Conservation (phyloP, 257 asterid genomes). For the Misopates orontium region DNA sequence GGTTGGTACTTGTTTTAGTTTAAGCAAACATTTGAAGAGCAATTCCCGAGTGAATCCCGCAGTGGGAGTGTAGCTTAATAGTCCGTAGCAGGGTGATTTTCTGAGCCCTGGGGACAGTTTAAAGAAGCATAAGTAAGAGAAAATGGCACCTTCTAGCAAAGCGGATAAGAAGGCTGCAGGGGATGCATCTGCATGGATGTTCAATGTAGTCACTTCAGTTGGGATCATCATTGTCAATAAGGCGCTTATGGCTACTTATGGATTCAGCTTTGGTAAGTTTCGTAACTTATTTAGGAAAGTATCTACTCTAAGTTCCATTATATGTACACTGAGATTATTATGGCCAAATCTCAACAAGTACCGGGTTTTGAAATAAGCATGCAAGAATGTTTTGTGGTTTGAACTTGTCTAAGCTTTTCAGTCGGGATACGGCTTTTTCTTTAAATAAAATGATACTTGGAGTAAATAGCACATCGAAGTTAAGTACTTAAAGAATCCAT, state of each 20-base stretch:
- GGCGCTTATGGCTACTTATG: constrained; percentile 95
- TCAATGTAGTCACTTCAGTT: constrained; percentile 95
- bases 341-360: constrained; percentile 11
- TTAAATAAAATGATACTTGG: too few species aligned
- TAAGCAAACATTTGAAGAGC: neutral
- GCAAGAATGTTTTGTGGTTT: constrained; percentile 2
- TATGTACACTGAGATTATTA: constrained; percentile 1
- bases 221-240: constrained; percentile 94
- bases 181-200: constrained; percentile 92
- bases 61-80: constrained; percentile 12
- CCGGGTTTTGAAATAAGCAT: constrained; percentile 19
- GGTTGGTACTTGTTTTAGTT: neutral
- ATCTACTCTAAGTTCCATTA: constrained; percentile 16
- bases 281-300: constrained; percentile 3
- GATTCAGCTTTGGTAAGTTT: constrained; percentile 90
- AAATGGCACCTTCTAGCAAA: constrained; percentile 85
- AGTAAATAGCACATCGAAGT: too few species aligned
- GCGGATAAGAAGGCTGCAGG: constrained; percentile 94
- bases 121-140: constrained; percentile 22
- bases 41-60: constrained; percentile 42
- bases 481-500: too few species aligned
- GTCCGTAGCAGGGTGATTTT: constrained; percentile 27
- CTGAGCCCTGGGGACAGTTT: constrained; percentile 34
- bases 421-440: neutral
- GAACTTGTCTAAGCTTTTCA: neutral